Conservation (phyloP, 352 stramenopile species). For the Lagenidium sp. region DNA sequence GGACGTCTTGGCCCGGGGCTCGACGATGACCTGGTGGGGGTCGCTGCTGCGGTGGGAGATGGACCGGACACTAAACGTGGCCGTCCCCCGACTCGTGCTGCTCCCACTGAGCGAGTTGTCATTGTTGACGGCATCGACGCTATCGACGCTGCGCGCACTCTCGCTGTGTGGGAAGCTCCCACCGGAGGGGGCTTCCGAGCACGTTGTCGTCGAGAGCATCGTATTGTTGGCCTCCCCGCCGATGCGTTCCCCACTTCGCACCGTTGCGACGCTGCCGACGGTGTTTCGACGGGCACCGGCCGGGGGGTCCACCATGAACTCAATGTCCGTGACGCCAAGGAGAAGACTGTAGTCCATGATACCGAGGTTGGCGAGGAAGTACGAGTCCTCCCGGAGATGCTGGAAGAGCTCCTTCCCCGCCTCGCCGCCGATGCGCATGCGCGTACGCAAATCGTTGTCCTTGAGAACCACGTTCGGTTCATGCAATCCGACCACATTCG, state of each 20-base stretch:
- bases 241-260: no score
- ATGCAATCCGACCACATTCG: constrained; percentile 70
- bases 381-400: constrained; percentile 58
- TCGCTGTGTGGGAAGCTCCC: neutral
- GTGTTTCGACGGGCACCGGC: constrained; percentile 12
- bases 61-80: constrained; percentile 19
- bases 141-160: neutral
- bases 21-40: neutral
- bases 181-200: neutral
- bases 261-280: constrained; percentile 17
- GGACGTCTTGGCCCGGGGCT: constrained; percentile 24
- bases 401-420: constrained; percentile 54
- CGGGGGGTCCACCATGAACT: constrained; percentile 66
- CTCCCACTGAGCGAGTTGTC: neutral
- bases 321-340: constrained; percentile 78
- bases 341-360: constrained; percentile 91
- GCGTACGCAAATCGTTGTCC: constrained; percentile 76
- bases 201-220: neutral
- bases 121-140: neutral
- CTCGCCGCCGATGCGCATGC: constrained; percentile 62
- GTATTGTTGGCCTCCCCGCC: constrained; percentile 1
- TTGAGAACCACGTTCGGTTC: constrained; percentile 84
- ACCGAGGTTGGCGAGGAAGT: constrained; percentile 62
- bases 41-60: neutral
- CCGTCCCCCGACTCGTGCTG: neutral